Evolutionary conservation across 2,329 filamentous ascomycete species (phyloP).

Genomic region (Talaromyces amestolkiae): DNA sequence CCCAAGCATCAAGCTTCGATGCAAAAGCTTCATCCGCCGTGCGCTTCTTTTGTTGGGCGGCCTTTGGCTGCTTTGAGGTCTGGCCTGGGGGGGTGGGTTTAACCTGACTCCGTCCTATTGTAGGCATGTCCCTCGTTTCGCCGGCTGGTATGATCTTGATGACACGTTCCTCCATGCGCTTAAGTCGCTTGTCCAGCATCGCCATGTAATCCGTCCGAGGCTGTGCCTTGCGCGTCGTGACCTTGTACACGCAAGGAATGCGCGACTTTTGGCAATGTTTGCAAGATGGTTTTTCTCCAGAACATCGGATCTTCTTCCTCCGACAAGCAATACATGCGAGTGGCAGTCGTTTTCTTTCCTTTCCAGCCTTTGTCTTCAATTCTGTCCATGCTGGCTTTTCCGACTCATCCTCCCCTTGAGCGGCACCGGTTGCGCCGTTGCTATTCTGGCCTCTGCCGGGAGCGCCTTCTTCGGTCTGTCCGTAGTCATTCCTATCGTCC

Average conservation of each 20-base stretch:
- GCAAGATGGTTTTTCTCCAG: constrained; percentile 94
- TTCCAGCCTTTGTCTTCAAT: constrained; percentile 86
- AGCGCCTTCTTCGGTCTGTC: constrained; percentile 21
- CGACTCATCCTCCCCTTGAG: constrained; percentile 51
- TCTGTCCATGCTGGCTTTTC: constrained; percentile 71
- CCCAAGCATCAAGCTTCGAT: constrained; percentile 77
- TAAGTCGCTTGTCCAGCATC: constrained; percentile 93
- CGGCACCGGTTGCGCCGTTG: constrained; percentile 24
- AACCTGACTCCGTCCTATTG: constrained; percentile 75
- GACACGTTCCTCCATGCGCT: constrained; percentile 96
- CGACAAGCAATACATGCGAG: constrained; percentile 94
- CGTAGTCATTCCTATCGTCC: constrained; percentile 23
- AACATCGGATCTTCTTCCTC: constrained; percentile 96
- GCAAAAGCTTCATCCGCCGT: constrained; percentile 84
- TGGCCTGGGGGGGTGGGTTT: constrained; percentile 69
- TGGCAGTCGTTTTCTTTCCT: constrained; percentile 88
- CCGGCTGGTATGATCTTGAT: constrained; percentile 92
- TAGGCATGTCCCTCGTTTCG: constrained; percentile 66
- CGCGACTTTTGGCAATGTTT: constrained; percentile 91
- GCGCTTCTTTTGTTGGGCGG: constrained; percentile 67
- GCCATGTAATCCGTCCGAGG: constrained; percentile 98
- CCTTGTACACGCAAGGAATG: constrained; percentile 96
- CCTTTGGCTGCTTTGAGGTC: constrained; percentile 52
- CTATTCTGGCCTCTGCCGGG: constrained; percentile 17
- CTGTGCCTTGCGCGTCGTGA: constrained; percentile 88